These are phyloP conservation scores for Calonectria pseudoturangicola DNA, from an alignment of 2,329 filamentous ascomycete genomes.

Conservation along the genomic window DNA sequence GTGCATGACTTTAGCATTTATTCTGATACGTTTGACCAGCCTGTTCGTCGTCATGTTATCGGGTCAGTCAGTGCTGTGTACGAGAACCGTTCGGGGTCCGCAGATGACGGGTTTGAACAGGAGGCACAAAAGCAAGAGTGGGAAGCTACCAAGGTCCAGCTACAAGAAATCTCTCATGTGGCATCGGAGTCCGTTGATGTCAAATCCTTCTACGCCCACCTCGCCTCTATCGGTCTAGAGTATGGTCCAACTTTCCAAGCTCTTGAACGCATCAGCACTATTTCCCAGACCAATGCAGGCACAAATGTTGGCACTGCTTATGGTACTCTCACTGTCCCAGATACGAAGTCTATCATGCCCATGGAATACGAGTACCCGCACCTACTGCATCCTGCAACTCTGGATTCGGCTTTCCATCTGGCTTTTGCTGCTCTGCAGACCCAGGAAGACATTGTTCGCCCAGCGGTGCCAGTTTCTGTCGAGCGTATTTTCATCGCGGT, in stretches of 20 bases:
- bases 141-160: background rate
- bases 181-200: background rate
- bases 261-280: background rate
- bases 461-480: background rate
- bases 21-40: background rate
- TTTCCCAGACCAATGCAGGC: background rate
- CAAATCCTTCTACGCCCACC: conserved; percentile 1
- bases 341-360: conserved; percentile 6
- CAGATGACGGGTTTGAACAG: background rate
- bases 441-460: background rate
- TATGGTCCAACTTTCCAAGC: conserved; percentile 3
- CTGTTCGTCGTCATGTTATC: background rate
- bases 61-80: background rate
- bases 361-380: conserved; percentile 12
- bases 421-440: background rate
- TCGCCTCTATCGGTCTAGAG: background rate
- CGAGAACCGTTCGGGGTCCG: background rate
- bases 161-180: background rate
- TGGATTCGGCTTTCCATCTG: background rate
- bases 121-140: conserved; percentile 4
- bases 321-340: background rate
- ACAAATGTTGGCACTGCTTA: background rate
- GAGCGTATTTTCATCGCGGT: background rate
- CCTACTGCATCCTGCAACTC: conserved; percentile 1
- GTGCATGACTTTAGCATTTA: conserved; percentile 6